Base-by-base conservation (phyloP, 2,329 filamentous ascomycete genomes). In the Fusarium pseudograminearum region DNA sequence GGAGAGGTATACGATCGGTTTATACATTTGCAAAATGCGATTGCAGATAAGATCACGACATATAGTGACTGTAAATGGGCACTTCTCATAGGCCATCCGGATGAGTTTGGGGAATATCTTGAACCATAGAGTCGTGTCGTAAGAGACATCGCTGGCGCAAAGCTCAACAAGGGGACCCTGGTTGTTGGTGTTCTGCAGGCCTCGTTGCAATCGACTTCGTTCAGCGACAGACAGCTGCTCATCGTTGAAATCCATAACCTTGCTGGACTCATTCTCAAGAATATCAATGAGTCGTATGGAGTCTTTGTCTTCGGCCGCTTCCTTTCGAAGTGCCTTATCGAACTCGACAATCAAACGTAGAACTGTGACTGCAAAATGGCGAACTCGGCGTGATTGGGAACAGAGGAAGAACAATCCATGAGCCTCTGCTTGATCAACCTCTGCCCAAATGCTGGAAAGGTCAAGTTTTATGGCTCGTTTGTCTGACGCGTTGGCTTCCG, bases 81-180 rank as follows among this genome's bases (percentile, higher is more conserved):
- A 99, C 62, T 91, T 91, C 71, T 98, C 93, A 75, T 93, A 97
- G 61, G 94, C 93, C 71, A 97, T 91, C 14, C 93, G 89, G 59
- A 99, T 92, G 33, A 99, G 86, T 75, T 98, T 98, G 5, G 96
- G 97, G 75, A 99, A 99, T 20, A 98, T 91, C 76, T 98, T 99
- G 81, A 96, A 97, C 96, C 96, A 99, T 15, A 99, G 82, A 0
- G 94, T 97, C 4, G 93, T 91, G 77, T 99, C 96, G 75, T 98
- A 98, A 1, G 94, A 93, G 28, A 96, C 90, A 73, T 98, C 96
- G 80, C 96, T 98, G 72, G 93, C 95, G 80, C 96, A 98, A 26
- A 99, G 87, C 77, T 98, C 95, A 34, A 98, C 92, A 20, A 99
- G 83, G 4, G 93, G 95, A 67, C 93, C 94, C 73, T 94, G 91